A percentile compares a stretch with the other conserved stretches of the same genome.
Evolutionary conservation across 2,329 filamentous ascomycete genomes (phyloP).

Genomic region (Saccharata proteae): DNA sequence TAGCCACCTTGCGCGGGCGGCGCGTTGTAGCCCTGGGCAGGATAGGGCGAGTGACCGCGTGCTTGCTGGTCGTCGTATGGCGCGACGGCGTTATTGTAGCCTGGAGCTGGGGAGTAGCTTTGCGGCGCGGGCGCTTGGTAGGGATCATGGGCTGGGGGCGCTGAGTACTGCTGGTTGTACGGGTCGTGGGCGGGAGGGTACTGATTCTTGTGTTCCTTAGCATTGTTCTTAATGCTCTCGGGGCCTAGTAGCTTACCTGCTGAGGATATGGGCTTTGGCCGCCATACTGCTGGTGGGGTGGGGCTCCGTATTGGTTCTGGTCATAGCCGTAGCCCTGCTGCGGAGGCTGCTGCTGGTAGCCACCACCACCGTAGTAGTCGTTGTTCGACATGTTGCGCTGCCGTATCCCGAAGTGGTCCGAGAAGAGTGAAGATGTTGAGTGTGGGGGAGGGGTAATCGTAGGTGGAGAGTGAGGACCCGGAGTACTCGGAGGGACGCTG

Average conservation of each 20-base stretch:
- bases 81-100: conserved; percentile 7
- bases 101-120: conserved; percentile 6
- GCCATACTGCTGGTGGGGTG: conserved; percentile 9
- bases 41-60: conserved; percentile 23
- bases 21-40: conserved; percentile 1
- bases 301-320: conserved; percentile 10
- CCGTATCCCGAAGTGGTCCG: background rate
- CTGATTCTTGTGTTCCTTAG: conserved; percentile 15
- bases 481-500: too few species aligned
- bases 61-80: conserved; percentile 4
- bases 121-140: conserved; percentile 10
- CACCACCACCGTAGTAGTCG: conserved; percentile 24
- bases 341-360: conserved; percentile 13
- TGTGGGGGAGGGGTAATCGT: too few species aligned
- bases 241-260: conserved; percentile 14
- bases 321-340: conserved; percentile 11
- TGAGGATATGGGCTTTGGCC: conserved; percentile 17
- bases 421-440: too few species aligned
- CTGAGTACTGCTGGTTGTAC: conserved; percentile 10
- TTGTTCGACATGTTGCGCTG: conserved; percentile 16
- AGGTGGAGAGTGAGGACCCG: too few species aligned
- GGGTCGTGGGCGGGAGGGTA: conserved; percentile 15
- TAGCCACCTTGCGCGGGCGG: background rate
- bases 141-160: too few species aligned
- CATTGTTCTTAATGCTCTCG: conserved; percentile 20